Evolutionary conservation across 2,329 filamentous ascomycete genomes (phyloP).

Genomic region (Lasiodiplodia gonubiensis): DNA sequence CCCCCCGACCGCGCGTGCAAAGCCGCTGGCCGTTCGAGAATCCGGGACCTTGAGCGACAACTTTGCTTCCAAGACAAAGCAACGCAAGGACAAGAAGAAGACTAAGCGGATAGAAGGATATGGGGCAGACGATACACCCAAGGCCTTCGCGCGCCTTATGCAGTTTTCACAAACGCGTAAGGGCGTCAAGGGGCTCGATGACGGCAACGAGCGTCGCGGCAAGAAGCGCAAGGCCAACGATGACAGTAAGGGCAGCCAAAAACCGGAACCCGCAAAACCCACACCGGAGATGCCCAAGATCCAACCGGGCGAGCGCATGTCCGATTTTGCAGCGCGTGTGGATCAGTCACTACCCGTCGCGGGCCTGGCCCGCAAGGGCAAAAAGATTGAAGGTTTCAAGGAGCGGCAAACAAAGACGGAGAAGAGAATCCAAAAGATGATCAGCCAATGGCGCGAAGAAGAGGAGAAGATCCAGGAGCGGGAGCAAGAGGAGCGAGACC

Average conservation of each 20-base stretch:
- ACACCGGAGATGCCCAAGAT: conserved; percentile 66
- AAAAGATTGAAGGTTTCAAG: conserved; percentile 69
- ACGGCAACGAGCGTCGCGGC: conserved; percentile 60
- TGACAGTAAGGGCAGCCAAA: conserved; percentile 35
- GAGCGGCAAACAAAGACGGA: conserved; percentile 78
- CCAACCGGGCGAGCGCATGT: conserved; percentile 79
- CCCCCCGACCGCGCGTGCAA: conserved; percentile 64
- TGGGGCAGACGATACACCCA: conserved; percentile 79
- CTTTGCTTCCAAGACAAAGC: conserved; percentile 41
- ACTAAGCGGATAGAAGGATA: conserved; percentile 55
- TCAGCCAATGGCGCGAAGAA: conserved; percentile 63
- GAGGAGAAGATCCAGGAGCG: conserved; percentile 67
- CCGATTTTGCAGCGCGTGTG: conserved; percentile 81
- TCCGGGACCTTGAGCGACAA: conserved; percentile 51
- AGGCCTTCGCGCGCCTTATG: conserved; percentile 87
- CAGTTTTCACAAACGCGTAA: conserved; percentile 68
- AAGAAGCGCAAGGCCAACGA: conserved; percentile 56
- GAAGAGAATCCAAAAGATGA: conserved; percentile 70
- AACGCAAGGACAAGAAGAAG: conserved; percentile 45
- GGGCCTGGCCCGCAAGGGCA: conserved; percentile 66
- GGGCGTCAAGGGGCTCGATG: conserved; percentile 69
- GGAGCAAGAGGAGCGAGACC: conserved; percentile 76
- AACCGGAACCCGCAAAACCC: conserved; percentile 29
- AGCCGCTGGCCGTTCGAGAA: conserved; percentile 58
- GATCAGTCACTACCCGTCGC: conserved; percentile 81